Base-by-base conservation (phyloP, 352 stramenopile species). In the Globisporangium sylvaticum region DNA sequence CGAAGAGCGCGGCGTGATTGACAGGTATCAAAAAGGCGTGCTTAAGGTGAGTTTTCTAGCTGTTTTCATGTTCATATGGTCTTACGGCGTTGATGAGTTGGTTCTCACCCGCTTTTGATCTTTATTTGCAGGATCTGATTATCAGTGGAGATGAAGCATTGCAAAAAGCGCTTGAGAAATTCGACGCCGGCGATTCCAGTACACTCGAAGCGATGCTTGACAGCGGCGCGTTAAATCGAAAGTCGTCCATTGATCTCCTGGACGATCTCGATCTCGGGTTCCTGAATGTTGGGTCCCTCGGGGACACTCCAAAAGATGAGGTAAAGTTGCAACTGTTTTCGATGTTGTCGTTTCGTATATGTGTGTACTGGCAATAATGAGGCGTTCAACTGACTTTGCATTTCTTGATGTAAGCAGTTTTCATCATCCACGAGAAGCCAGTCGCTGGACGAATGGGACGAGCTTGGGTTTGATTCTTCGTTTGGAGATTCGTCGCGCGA, bases 61-160 rank as follows among this genome's bases (percentile, higher is more conserved):
- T 25, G 24, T 66, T 39, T 61, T 53, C 48, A 24, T 8, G 6
- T 18, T 18, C 20, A 18, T 25, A 4, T 20, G n/a, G 0, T 32
- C 18, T 12, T 12, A 6, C 20, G 44, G 52, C 25, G 27, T 15
- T 63, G 42, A 25, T 46, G 39, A 48, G 2, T 34, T 12, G 44
- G 67, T 52, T 46, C 54, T 44, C 42, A 20, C 18, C 50, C 12
- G 66, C 52, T 52, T 63, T 63, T 18, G 4, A 29, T 59, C 53
- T 61, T 10, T 18, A 48, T 20, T 25, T 32, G 7, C 59, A 92
- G 83, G 90, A 97, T 67, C 68, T 97, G 39, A 97, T 97, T 71
- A 97, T 97, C 62, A 96, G 88, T 55, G 90, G 90, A 57, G 90
- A 97, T 58, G 85, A 94, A 69, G 85, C 91, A 56, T 69, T 97